Evolutionary conservation across 306 rosid species (phyloP), one percentile per base, ranked within the genome.

Genomic region (Corylus americana): DNA sequence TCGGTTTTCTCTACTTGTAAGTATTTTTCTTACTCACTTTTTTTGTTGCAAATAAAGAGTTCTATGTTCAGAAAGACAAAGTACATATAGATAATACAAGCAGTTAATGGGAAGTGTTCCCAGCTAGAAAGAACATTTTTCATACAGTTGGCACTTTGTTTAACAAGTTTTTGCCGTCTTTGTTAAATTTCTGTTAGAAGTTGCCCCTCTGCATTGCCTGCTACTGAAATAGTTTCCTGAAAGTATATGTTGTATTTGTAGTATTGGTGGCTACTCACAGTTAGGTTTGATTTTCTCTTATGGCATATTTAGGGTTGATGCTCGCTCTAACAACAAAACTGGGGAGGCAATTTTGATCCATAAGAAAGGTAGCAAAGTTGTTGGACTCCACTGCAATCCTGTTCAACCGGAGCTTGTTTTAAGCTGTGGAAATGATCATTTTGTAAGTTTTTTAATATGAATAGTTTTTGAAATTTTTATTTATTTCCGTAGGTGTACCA

Each of bases 371-470:
- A 89, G 80, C 81, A 94, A 92, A 90, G 97, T 94, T 73, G 90
- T 85, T 57, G 97, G 98, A 73, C 89, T 94, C 77, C 97, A 94
- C 84, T 92, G 97, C 86, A 94, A 94, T 87, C 98, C 98, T 76
- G 78, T 89, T 75, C 97, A 89, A 64, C 98, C 98, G 6, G 98
- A 94, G 77, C 94, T 94, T 69, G 88, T 94, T 61, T 85, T 94
- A 85, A 91, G 92, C 83, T 91, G 97, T 70, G 98, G 98, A 82
- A 92, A 94, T 83, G 97, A 94, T 84, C 97, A 94, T 87, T 92
- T 83, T 9, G 98, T 94, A 89, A 90, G 98, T 84, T 45, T 70
- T 69, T 69, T 78, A 27, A 57, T 83, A 10, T 7, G 14, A 20
- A 55, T 74, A 47, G 39, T 77, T 73, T 22, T 73, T 25, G 42